A percentile compares a stretch with the other conserved stretches of the same genome.
Evolutionary conservation across 345 rosid species (phyloP).

Genomic region (Populus simonii): DNA sequence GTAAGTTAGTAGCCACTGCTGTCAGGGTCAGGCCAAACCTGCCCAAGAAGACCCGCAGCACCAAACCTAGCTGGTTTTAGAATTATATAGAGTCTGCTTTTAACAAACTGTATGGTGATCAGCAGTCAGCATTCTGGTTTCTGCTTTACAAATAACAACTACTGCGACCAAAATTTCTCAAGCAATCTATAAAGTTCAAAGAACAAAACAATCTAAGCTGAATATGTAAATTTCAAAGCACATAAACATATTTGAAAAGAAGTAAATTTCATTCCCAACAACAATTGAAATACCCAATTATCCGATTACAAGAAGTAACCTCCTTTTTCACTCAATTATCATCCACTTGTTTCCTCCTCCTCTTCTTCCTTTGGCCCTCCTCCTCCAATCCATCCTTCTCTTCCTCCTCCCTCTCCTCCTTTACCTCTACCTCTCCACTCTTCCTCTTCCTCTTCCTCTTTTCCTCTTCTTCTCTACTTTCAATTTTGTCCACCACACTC

Average conservation of each 20-base stretch:
- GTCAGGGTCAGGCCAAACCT: constrained; percentile 58
- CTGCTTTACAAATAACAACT: background rate
- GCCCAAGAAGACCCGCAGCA: constrained; percentile 44
- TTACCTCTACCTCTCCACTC: background rate
- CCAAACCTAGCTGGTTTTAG: background rate
- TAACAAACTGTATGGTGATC: background rate
- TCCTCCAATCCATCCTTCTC: background rate
- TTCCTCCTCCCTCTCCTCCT: background rate
- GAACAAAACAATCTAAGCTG: no score
- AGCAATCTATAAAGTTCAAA: background rate
- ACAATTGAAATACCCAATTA: background rate
- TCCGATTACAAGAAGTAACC: background rate
- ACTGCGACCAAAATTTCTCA: background rate
- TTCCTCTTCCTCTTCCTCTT: background rate
- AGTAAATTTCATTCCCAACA: background rate
- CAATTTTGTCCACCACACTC: background rate
- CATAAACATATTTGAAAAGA: no score
- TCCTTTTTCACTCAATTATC: background rate
- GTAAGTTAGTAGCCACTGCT: constrained; percentile 37
- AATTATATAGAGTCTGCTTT: background rate
- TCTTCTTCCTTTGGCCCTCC: background rate
- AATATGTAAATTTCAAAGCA: no score
- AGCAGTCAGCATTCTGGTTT: background rate
- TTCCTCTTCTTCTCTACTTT: background rate
- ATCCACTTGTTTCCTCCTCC: background rate